phyloP scores from a whole-genome alignment of 768 basidiomycete species.

The Pisolithus marmoratus region DNA sequence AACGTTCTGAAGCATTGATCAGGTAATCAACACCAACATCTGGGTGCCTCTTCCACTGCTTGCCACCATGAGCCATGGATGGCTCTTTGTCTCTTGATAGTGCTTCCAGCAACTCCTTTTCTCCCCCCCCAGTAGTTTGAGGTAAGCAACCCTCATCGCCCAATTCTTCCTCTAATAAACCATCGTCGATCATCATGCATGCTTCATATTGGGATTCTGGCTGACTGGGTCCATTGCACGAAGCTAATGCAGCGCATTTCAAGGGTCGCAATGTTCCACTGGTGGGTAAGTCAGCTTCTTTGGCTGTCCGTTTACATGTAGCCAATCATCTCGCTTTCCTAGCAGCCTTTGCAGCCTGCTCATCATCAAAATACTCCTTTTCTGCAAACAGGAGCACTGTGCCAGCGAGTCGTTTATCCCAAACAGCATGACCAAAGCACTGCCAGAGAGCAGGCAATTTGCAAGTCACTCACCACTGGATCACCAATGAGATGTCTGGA shows the following conservation, averaged over 20 bases:
- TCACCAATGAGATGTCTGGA: too few relatives aligned
- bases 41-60: conserved; percentile 6
- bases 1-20: conserved; percentile 19
- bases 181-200: background rate
- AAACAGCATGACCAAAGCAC: conserved; percentile 26
- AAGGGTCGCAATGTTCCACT: too few relatives aligned
- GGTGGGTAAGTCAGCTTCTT: too few relatives aligned
- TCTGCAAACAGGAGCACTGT: conserved; percentile 25
- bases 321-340: background rate
- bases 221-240: too few relatives aligned
- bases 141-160: too few relatives aligned
- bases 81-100: background rate
- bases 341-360: background rate
- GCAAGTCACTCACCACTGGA: conserved; percentile 28
- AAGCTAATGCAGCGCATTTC: too few relatives aligned
- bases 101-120: too few relatives aligned
- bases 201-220: too few relatives aligned
- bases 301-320: background rate
- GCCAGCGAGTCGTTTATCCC: conserved; percentile 6
- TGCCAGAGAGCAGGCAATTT: conserved; percentile 27
- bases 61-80: conserved; percentile 1
- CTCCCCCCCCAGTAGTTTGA: too few relatives aligned
- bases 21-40: conserved; percentile 21
- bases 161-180: too few relatives aligned
- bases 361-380: conserved; percentile 21